Evolutionary conservation across 352 stramenopile species (phyloP), one percentile per base, ranked within the genome.

Genomic region (Phytophthora citrophthora): DNA sequence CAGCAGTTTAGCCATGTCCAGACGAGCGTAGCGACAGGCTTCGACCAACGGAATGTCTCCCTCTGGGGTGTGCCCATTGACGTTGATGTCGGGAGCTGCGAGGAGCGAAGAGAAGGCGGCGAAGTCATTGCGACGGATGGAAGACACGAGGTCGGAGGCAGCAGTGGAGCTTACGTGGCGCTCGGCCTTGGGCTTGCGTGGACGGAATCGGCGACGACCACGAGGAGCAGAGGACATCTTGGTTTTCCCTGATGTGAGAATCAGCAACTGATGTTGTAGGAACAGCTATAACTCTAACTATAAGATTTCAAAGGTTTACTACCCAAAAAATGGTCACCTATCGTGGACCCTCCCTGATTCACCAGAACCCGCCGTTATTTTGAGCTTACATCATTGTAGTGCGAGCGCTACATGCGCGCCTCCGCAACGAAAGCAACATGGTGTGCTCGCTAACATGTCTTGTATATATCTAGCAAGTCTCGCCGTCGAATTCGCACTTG

Each of bases 31-130:
- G 39, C 80, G 74, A 74, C 80, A 88, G 4, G 64, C 66, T 54
- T 91, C 83, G 3, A 89, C 78, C 20, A 90, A 70, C 54, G 72
- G 52, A 8, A 57, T 53, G 29, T 90, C 78, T 29, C 80, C 74
- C 0, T 81, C 52, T 0, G 47, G 52, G 7, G 76, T 77, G 38
- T 63, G 66, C 24, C 61, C 41, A 48, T 89, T 86, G 26, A 88
- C 56, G 31, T 82, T 55, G 36, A 88, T 26, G 2, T 58, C 27
- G 27, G 67, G 47, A 9, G 61, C 45, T 29, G 60, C 24, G 32
- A 87, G 48, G 0, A 82, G 45, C 9, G 61, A 38, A 0, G 56
- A 38, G 49, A 88, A 77, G 15, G 53, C 34, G 3, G n/a, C 3
- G 4, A 41, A 2, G 27, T 79, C 70, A 53, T 74, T 53, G 26